Base-by-base conservation (phyloP, 306 rosid genomes). In the Senna tora region DNA sequence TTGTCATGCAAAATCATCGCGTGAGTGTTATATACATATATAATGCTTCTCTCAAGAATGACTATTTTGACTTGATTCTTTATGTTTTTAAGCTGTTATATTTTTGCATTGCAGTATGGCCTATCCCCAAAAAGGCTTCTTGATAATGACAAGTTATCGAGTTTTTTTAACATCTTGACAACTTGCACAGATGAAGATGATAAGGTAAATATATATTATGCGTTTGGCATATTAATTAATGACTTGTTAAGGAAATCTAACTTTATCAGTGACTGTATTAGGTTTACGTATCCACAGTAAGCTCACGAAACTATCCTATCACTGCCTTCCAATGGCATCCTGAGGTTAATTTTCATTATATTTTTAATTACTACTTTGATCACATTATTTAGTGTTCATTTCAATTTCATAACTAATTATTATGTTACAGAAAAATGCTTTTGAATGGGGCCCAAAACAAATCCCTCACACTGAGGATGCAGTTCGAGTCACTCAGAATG, bases 401-500 rank as follows among this genome's bases (percentile, higher is more conserved):
- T 33, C 56, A 50, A 13, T 17, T 17, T 5, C 22, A 38, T 72
- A 76, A 67, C 70, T 25, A 71, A 33, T 13, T 70, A 66, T 71
- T 54, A 60, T 83, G 76, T 53, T 15, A 15, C 80, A 93, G 98
- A 91, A 93, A 93, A 93, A 91, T 12, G 89, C 96, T 72, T 93
- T 90, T 54, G 96, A 91, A 79, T 93, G 98, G 98, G 91, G 89
- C 45, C 59, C 64, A 46, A 30, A 80, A 5, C 45, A 32, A 76
- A 86, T 89, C 75, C 96, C 96, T 3, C 98, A 89, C 85, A 80
- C 98, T 0, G 96, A 86, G 74, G 90, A 87, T 69, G 98, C 98
- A 3, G 32, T 58, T 87, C 88, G 67, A 53, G 92, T 87, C 36
- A 93, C 94, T 11, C 98, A 90, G 73, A 63, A 77, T 55, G 84